These are phyloP conservation scores for Coniochaeta sp. DNA, from an alignment of 2,329 filamentous ascomycete species.

Conservation along the genomic window DNA sequence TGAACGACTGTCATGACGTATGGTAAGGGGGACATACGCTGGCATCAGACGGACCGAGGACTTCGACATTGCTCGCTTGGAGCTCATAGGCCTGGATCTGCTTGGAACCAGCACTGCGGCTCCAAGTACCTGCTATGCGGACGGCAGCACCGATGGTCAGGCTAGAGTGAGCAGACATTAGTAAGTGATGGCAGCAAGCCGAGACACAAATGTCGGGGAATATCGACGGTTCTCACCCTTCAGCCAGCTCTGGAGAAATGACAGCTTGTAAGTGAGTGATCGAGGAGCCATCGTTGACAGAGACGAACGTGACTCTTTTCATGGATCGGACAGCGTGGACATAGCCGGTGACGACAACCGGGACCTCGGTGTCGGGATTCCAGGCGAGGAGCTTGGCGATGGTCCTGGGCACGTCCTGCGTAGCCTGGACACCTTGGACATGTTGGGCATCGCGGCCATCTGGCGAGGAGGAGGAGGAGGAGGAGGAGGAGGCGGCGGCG, in stretches of 20 bases:
- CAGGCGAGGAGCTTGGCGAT: constrained; percentile 51
- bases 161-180: constrained; percentile 38
- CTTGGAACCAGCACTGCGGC: constrained; percentile 56
- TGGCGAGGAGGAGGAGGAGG: neutral
- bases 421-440: neutral
- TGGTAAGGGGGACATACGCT: constrained; percentile 47
- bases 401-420: constrained; percentile 27
- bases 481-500: no score
- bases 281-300: constrained; percentile 82
- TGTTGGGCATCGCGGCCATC: neutral
- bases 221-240: constrained; percentile 52
- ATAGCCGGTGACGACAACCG: constrained; percentile 65
- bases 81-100: constrained; percentile 67
- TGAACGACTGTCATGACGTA: constrained; percentile 7
- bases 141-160: constrained; percentile 78
- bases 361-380: constrained; percentile 34
- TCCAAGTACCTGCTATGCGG: constrained; percentile 71
- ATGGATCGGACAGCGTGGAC: constrained; percentile 80
- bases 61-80: constrained; percentile 59
- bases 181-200: constrained; percentile 14
- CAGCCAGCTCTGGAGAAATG: constrained; percentile 61
- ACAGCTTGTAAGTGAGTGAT: constrained; percentile 74
- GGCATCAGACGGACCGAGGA: constrained; percentile 73
- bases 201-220: constrained; percentile 15
- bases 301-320: constrained; percentile 76